Evolutionary conservation across 2,329 filamentous ascomycete species (phyloP).

Genomic region (Colletotrichum tropicale): DNA sequence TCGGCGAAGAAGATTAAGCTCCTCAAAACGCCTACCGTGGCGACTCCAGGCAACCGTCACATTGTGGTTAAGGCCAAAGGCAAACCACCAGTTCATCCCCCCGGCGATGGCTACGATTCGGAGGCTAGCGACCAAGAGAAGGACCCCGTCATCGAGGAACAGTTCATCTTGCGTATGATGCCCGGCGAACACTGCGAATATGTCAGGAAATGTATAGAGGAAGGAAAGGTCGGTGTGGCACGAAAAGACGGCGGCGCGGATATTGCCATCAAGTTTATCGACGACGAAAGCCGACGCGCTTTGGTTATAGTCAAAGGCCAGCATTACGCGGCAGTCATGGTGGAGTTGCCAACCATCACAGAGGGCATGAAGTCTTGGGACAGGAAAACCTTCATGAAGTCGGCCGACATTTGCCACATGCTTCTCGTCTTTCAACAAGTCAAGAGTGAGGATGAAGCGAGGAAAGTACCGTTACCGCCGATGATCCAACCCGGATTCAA

Average conservation of each 20-base stretch:
- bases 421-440: constrained; percentile 77
- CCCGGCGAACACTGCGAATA: constrained; percentile 88
- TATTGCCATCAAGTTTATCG: constrained; percentile 80
- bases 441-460: constrained; percentile 68
- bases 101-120: constrained; percentile 93
- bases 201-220: constrained; percentile 74
- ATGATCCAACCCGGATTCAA: constrained; percentile 73
- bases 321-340: constrained; percentile 77
- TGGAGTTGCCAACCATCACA: constrained; percentile 85
- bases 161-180: constrained; percentile 87
- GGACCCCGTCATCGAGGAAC: constrained; percentile 88
- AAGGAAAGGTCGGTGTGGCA: constrained; percentile 76
- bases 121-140: constrained; percentile 89
- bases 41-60: constrained; percentile 31
- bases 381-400: constrained; percentile 85
- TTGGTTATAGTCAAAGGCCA: constrained; percentile 72
- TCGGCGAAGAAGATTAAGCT: constrained; percentile 61
- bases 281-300: constrained; percentile 74
- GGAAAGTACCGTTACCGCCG: constrained; percentile 69
- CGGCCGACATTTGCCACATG: constrained; percentile 89
- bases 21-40: constrained; percentile 35
- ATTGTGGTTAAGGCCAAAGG: constrained; percentile 67
- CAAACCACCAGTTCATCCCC: constrained; percentile 70
- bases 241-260: constrained; percentile 73
- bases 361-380: constrained; percentile 96